Evolutionary conservation across 2,329 filamentous ascomycete species (phyloP).

Genomic region (Colletotrichum sp.): DNA sequence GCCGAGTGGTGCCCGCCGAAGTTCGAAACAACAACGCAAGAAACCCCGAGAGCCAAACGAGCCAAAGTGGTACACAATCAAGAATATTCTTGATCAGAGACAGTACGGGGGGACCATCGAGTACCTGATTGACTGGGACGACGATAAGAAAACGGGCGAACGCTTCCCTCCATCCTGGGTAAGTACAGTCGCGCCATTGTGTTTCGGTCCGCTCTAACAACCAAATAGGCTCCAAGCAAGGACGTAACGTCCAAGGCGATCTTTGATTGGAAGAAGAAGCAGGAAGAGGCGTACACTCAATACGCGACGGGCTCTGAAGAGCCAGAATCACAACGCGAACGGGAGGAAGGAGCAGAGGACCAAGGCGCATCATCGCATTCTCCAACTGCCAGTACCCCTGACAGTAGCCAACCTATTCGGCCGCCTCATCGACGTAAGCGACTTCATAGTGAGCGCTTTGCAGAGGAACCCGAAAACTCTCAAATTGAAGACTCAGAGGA

Average conservation of each 20-base stretch:
- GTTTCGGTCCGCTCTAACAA: background rate
- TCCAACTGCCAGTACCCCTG: background rate
- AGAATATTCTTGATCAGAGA: slow-evolving; percentile 40
- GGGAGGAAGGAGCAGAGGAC: background rate
- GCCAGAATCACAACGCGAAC: background rate
- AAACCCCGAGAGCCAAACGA: slow-evolving; percentile 3
- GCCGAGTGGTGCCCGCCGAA: slow-evolving; percentile 8
- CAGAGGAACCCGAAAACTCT: background rate
- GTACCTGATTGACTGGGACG: slow-evolving; percentile 45
- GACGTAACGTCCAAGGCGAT: slow-evolving; percentile 36
- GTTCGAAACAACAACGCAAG: slow-evolving; percentile 1
- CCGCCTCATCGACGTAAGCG: slow-evolving; percentile 5
- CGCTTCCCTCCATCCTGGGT: slow-evolving; percentile 39
- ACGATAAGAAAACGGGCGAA: slow-evolving; percentile 34
- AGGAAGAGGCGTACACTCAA: background rate
- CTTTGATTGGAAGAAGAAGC: slow-evolving; percentile 36
- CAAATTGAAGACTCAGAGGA: background rate
- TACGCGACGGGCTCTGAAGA: background rate
- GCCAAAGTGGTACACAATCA: slow-evolving; percentile 38
- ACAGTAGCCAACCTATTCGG: slow-evolving; percentile 16
- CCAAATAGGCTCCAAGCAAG: slow-evolving; percentile 1
- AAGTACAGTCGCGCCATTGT: slow-evolving; percentile 17
- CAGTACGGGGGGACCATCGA: slow-evolving; percentile 27
- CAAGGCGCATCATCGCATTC: background rate
- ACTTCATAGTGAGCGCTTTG: background rate